Percentiles rank a stretch among this genome's conserved stretches.
Conservation (phyloP, 163 green algal species). For the Prototheca cutis region DNA sequence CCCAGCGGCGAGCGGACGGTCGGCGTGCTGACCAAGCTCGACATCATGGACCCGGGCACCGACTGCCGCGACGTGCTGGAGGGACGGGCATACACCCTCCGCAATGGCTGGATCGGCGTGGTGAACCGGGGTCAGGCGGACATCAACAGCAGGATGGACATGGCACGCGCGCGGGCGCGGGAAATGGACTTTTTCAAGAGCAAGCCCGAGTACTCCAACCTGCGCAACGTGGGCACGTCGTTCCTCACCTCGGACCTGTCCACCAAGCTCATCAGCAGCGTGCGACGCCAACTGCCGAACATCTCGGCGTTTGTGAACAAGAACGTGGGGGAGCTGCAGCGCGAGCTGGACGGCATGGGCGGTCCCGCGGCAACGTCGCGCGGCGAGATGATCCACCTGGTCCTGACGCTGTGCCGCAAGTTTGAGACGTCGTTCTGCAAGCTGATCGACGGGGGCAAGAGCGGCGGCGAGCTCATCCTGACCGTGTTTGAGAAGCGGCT, state of each 20-base stretch:
- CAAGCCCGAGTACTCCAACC: constrained; percentile 30
- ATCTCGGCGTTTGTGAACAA: constrained; percentile 80
- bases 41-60: constrained; percentile 95
- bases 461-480: constrained; percentile 53
- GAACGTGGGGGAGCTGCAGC: constrained; percentile 50
- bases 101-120: constrained; percentile 87
- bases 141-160: constrained; percentile 75
- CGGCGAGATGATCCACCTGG: constrained; percentile 85
- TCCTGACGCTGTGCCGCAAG: constrained; percentile 76
- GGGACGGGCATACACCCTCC: constrained; percentile 55
- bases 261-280: constrained; percentile 67
- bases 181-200: constrained; percentile 81
- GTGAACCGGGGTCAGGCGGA: constrained; percentile 88
- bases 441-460: constrained; percentile 74
- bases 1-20: constrained; percentile 71
- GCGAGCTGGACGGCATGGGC: constrained; percentile 64
- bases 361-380: constrained; percentile 58
- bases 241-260: constrained; percentile 71
- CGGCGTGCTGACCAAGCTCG: constrained; percentile 89
- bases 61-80: constrained; percentile 72
- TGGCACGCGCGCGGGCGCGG: constrained; percentile 54
- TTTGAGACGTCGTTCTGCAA: constrained; percentile 75
- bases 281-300: constrained; percentile 76
- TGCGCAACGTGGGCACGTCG: constrained; percentile 65
- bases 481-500: constrained; percentile 88